These are phyloP conservation scores for Wallacemonas sp. DNA, from an alignment of 208 protist genomes.

Conservation along the genomic window DNA sequence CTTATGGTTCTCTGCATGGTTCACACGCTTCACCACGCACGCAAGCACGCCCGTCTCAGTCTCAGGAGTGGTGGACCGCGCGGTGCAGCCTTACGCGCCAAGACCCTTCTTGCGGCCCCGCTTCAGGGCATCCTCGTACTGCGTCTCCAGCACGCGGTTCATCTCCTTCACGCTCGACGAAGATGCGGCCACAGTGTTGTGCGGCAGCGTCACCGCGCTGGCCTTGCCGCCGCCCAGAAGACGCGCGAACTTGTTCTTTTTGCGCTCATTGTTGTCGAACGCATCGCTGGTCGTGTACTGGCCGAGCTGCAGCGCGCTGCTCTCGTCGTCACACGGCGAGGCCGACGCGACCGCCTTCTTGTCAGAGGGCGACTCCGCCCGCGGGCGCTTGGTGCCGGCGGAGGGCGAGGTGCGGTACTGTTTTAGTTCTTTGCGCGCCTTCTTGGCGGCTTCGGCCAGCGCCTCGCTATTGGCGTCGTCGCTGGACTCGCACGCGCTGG, in stretches of 20 bases:
- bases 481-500: constrained; percentile 14
- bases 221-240: constrained; percentile 83
- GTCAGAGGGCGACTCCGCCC: constrained; percentile 11
- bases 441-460: constrained; percentile 29
- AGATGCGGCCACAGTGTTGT: constrained; percentile 1
- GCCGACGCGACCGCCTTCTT: neutral
- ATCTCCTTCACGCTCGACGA: constrained; percentile 47
- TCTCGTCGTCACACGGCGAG: neutral
- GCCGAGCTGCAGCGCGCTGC: constrained; percentile 45
- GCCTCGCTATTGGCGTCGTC: neutral
- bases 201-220: neutral
- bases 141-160: constrained; percentile 58
- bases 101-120: constrained; percentile 80
- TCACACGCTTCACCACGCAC: too few species aligned
- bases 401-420: constrained; percentile 12
- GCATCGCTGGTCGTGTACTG: constrained; percentile 67
- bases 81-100: constrained; percentile 72
- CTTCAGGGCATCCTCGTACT: constrained; percentile 61
- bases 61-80: too few species aligned
- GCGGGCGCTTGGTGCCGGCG: constrained; percentile 22
- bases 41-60: too few species aligned
- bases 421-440: constrained; percentile 52
- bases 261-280: constrained; percentile 57
- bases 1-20: too few species aligned
- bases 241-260: constrained; percentile 73